Percentiles rank a stretch among this genome's conserved stretches.
phyloP scores from a whole-genome alignment of 2,329 filamentous ascomycete species.

The Colletotrichum lupini region DNA sequence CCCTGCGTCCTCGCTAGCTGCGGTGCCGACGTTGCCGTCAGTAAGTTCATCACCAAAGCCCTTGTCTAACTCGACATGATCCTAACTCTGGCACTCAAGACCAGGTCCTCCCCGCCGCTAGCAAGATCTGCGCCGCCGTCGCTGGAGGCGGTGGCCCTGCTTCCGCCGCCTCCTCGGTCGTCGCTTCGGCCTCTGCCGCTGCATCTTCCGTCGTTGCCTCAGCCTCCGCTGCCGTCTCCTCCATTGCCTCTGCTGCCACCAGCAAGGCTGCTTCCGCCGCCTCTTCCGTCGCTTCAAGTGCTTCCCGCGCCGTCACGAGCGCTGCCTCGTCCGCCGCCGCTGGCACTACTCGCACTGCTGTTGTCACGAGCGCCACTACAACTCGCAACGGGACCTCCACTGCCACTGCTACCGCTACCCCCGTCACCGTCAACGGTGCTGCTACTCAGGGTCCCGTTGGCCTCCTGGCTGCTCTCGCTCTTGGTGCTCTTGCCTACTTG shows the following conservation, averaged over 20 bases:
- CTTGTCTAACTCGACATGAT: neutral
- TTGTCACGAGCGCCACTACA: conserved; percentile 19
- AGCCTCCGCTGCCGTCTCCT: neutral
- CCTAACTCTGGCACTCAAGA: neutral
- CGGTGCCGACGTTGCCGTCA: conserved; percentile 13
- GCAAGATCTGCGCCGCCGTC: conserved; percentile 1
- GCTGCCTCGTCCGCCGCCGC: neutral
- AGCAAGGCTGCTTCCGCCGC: neutral
- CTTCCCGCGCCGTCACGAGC: neutral
- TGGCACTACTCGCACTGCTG: conserved; percentile 1
- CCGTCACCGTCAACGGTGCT: conserved; percentile 24
- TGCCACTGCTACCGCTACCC: neutral
- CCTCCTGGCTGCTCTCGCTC: conserved; percentile 12
- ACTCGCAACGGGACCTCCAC: conserved; percentile 7
- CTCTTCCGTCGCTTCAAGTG: neutral
- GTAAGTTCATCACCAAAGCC: neutral
- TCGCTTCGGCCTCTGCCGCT: neutral
- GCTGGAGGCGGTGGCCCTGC: neutral
- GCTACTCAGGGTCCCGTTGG: conserved; percentile 16
- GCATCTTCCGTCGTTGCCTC: neutral
- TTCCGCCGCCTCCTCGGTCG: neutral
- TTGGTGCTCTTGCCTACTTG: conserved; percentile 25
- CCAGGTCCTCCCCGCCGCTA: conserved; percentile 30
- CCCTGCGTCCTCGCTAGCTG: conserved; percentile 25
- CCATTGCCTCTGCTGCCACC: neutral